A percentile compares a stretch with the other conserved stretches of the same genome.
Evolutionary conservation across 371 early-diverging fungal species (phyloP).

Genomic region (Mortierella sp.): DNA sequence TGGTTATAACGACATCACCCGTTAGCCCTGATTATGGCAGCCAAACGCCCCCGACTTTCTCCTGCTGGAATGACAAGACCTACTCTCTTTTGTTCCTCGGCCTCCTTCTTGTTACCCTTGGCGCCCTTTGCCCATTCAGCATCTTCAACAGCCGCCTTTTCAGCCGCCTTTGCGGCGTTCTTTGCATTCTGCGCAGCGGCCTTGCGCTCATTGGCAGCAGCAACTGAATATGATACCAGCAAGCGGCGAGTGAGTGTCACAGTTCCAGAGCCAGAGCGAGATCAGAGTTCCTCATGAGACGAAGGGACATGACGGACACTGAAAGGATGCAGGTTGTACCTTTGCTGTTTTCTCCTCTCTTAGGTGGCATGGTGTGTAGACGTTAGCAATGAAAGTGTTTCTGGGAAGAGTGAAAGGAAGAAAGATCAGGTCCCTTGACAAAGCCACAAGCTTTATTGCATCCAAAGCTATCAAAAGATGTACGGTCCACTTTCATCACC

Average conservation of each 20-base stretch:
- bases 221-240: slow-evolving; percentile 52
- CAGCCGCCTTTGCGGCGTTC: slow-evolving; percentile 62
- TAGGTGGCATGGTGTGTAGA: slow-evolving; percentile 35
- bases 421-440: neutral
- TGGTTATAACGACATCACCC: neutral
- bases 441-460: slow-evolving; percentile 4
- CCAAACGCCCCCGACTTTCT: too few species aligned
- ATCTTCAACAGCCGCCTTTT: slow-evolving; percentile 67
- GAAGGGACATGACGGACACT: too few species aligned
- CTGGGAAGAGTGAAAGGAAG: neutral
- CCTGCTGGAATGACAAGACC: neutral
- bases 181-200: slow-evolving; percentile 73
- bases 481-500: slow-evolving; percentile 16
- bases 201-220: slow-evolving; percentile 79
- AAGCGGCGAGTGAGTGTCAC: too few species aligned
- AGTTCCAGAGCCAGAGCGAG: neutral
- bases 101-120: slow-evolving; percentile 77
- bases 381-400: neutral
- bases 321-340: slow-evolving; percentile 13
- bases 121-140: slow-evolving; percentile 77
- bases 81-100: slow-evolving; percentile 77
- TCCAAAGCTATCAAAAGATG: neutral
- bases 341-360: slow-evolving; percentile 52
- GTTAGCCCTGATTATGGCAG: too few species aligned
- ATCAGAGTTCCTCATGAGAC: neutral